These are phyloP conservation scores for Arabis hirsuta DNA, from an alignment of 345 rosid species.

Conservation along the genomic window DNA sequence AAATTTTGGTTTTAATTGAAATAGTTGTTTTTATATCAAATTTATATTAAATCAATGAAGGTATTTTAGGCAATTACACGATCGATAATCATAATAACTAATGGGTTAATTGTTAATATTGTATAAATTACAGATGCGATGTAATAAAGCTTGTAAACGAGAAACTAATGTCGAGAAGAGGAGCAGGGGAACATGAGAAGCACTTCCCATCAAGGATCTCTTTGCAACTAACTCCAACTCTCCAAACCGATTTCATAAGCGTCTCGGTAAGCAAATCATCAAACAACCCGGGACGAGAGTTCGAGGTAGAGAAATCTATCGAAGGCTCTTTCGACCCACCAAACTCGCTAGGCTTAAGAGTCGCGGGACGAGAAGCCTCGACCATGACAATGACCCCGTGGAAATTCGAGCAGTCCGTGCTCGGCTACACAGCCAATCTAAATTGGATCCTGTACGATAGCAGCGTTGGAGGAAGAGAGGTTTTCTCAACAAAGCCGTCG, in stretches of 20 bases:
- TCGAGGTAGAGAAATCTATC: constrained; percentile 54
- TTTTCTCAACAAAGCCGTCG: constrained; percentile 74
- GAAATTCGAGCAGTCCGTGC: constrained; percentile 82
- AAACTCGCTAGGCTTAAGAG: constrained; percentile 59
- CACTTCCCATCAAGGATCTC: constrained; percentile 86
- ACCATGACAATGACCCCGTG: constrained; percentile 79
- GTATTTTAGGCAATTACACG: background rate
- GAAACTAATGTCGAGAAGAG: constrained; percentile 63
- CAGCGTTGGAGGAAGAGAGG: constrained; percentile 72
- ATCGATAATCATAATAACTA: background rate
- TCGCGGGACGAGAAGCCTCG: constrained; percentile 60
- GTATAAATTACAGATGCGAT: constrained; percentile 54
- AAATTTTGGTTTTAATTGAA: too few relatives aligned
- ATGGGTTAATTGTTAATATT: background rate
- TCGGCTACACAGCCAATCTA: constrained; percentile 62
- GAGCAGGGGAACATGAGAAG: constrained; percentile 73
- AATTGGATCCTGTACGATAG: constrained; percentile 88
- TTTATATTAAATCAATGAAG: too few relatives aligned
- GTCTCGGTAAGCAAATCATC: constrained; percentile 84
- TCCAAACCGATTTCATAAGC: constrained; percentile 70
- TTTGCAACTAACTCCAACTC: constrained; percentile 67
- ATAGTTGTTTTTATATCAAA: too few relatives aligned
- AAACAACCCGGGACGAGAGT: constrained; percentile 60
- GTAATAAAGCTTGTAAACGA: constrained; percentile 57
- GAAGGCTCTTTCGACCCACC: constrained; percentile 78